phyloP scores from a whole-genome alignment of 129 eudicot species.

The Escallonia herrerae region DNA sequence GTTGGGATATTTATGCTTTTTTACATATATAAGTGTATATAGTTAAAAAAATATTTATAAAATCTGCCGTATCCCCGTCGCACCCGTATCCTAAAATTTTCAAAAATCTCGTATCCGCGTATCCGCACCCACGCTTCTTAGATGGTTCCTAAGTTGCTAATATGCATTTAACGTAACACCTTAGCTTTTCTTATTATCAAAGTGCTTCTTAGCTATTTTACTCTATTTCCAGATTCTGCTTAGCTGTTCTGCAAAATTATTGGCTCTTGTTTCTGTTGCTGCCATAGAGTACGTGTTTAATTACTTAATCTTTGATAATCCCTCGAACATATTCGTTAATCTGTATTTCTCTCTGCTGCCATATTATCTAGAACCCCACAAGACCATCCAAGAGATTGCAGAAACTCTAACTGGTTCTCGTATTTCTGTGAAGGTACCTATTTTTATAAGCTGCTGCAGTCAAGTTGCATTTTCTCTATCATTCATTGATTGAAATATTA shows the following conservation, averaged over 20 bases:
- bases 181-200: background rate
- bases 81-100: too few species aligned
- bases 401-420: constrained; percentile 59
- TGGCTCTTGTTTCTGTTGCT: background rate
- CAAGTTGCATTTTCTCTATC: too few species aligned
- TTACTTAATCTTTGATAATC: background rate
- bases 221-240: background rate
- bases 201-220: background rate
- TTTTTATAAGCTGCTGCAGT: background rate
- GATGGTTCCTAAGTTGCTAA: too few species aligned
- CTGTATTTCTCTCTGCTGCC: constrained; percentile 6
- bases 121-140: too few species aligned
- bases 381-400: constrained; percentile 68
- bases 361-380: constrained; percentile 57
- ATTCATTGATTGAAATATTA: background rate
- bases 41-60: too few species aligned
- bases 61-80: too few species aligned
- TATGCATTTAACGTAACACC: background rate
- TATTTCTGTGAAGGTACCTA: constrained; percentile 69
- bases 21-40: too few species aligned
- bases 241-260: constrained; percentile 2
- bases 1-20: too few species aligned
- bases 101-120: too few species aligned
- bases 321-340: background rate
- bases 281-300: background rate